phyloP scores from a whole-genome alignment of 306 rosid genomes.

The Trifolium pratense region DNA sequence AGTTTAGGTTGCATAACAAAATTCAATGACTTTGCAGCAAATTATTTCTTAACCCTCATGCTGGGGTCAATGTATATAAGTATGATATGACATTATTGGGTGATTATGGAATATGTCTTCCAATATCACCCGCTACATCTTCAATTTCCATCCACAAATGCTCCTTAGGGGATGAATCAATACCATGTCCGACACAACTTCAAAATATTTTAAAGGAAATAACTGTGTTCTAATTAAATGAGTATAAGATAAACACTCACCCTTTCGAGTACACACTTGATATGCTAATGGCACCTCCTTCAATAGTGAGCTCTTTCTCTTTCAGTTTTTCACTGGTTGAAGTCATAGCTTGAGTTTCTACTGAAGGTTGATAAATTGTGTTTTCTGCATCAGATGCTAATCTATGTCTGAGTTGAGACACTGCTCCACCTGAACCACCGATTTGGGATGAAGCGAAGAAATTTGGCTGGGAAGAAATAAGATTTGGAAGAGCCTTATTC shows the following conservation, averaged over 20 bases:
- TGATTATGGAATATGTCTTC: constrained; percentile 13
- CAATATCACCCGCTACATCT: constrained; percentile 18
- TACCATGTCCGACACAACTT: not conserved
- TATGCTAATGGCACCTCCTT: constrained; percentile 88
- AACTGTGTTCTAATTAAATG: constrained; percentile 10
- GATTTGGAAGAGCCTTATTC: constrained; percentile 59
- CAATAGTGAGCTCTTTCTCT: constrained; percentile 78
- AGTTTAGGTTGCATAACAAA: constrained; percentile 22
- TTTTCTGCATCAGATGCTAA: constrained; percentile 62
- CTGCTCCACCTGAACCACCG: constrained; percentile 49
- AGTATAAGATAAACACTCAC: constrained; percentile 54
- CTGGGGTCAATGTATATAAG: not conserved
- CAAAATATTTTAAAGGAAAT: not conserved
- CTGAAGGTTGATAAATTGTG: constrained; percentile 50
- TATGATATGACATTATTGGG: not conserved
- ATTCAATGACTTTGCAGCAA: constrained; percentile 2
- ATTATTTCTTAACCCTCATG: constrained; percentile 19
- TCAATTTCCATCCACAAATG: constrained; percentile 8
- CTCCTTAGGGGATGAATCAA: constrained; percentile 18
- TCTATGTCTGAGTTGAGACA: constrained; percentile 58
- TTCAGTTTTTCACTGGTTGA: constrained; percentile 68
- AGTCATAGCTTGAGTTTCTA: constrained; percentile 52
- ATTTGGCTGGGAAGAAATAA: constrained; percentile 63
- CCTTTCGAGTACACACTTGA: constrained; percentile 92
- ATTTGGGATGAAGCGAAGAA: constrained; percentile 54